These are phyloP conservation scores for Globisporangium parvum DNA, from an alignment of 352 stramenopile species.

Conservation along the genomic window DNA sequence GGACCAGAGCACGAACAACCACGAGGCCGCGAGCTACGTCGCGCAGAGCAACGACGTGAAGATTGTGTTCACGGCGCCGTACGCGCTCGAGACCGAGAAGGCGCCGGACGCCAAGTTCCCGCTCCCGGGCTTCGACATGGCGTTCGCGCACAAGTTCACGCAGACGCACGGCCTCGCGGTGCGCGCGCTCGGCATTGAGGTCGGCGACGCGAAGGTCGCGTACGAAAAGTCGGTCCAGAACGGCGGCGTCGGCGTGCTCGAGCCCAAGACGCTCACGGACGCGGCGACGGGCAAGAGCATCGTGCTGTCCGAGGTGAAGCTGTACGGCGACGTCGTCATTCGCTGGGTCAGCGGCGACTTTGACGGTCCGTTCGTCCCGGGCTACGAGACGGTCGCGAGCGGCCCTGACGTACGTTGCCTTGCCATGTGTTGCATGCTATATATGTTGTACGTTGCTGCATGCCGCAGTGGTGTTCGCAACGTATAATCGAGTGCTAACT, in stretches of 20 bases:
- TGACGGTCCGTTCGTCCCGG: conserved; percentile 67
- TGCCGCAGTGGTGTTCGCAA: background rate
- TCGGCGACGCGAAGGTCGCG: conserved; percentile 65
- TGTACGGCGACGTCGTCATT: conserved; percentile 88
- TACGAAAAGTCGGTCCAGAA: conserved; percentile 81
- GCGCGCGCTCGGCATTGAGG: conserved; percentile 74
- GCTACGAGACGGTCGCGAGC: conserved; percentile 53
- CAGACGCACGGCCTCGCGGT: conserved; percentile 76
- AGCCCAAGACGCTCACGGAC: conserved; percentile 57
- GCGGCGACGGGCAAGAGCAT: conserved; percentile 40
- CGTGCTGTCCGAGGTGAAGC: conserved; percentile 74
- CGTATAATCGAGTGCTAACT: background rate
- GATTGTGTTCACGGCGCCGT: conserved; percentile 88
- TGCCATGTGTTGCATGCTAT: background rate
- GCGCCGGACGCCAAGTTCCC: conserved; percentile 32
- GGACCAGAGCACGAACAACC: conserved; percentile 86
- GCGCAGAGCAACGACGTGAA: conserved; percentile 72
- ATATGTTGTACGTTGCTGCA: background rate
- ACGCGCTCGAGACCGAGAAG: conserved; percentile 69
- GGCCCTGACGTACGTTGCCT: conserved; percentile 13
- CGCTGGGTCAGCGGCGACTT: conserved; percentile 80
- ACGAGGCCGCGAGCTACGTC: conserved; percentile 82
- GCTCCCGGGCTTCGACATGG: conserved; percentile 57
- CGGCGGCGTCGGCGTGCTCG: conserved; percentile 46
- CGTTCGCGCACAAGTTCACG: conserved; percentile 73